Conservation (phyloP, 1,284 basidiomycete species). For the Wolfiporia cocos region DNA sequence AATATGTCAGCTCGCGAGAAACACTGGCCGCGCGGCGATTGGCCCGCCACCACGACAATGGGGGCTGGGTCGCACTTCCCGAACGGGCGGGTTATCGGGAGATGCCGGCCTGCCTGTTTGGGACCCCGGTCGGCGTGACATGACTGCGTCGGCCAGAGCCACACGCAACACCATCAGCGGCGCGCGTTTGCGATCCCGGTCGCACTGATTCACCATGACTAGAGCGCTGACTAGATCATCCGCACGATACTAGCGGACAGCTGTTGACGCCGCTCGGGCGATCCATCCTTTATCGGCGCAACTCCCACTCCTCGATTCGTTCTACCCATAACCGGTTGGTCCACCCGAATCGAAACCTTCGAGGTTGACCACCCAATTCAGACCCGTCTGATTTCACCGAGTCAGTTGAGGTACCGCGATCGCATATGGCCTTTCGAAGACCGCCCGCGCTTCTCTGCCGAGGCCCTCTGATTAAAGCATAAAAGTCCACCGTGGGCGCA, state of each 20-base stretch:
- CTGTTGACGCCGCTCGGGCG: conserved; percentile 9
- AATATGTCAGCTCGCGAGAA: conserved; percentile 8
- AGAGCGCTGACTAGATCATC: too few relatives aligned
- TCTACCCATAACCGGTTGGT: too few relatives aligned
- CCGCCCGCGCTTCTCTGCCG: conserved; percentile 14
- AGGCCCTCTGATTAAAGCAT: conserved; percentile 13
- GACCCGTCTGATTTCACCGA: conserved; percentile 7
- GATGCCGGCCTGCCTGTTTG: too few relatives aligned
- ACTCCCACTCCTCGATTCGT: too few relatives aligned
- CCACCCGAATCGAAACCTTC: conserved; percentile 2
- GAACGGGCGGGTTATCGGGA: too few relatives aligned
- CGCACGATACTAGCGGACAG: too few relatives aligned
- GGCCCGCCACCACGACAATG: conserved; percentile 2
- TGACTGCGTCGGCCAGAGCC: too few relatives aligned
- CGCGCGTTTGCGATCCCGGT: too few relatives aligned
- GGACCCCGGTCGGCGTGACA: too few relatives aligned
- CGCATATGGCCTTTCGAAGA: conserved; percentile 9
- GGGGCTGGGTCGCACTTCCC: conserved; percentile 11
- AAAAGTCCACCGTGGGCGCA: conserved; percentile 7
- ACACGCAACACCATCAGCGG: too few relatives aligned
- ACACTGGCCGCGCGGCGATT: conserved; percentile 3
- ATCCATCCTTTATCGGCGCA: too few relatives aligned
- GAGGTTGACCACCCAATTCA: conserved; percentile 1
- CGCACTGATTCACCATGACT: conserved; percentile 2
- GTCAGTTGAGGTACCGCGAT: conserved; percentile 13